Conservation (phyloP, 2,329 filamentous ascomycete species). For the Penicillium frequentans region DNA sequence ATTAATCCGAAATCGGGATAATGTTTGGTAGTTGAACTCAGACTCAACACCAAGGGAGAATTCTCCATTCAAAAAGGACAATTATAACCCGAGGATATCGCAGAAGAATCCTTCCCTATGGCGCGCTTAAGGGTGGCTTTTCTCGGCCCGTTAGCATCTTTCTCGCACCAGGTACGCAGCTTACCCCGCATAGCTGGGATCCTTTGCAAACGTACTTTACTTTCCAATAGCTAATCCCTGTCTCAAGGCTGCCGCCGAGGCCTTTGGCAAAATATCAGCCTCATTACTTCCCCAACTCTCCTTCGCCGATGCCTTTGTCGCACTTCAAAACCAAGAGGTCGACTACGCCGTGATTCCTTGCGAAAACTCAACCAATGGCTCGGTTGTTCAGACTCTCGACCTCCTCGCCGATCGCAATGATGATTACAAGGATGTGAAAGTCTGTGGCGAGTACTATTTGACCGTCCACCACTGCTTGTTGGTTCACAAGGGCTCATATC, state of each 20-base stretch:
- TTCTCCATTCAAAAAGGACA: background rate
- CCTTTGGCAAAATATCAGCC: conserved; percentile 42
- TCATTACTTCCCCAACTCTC: conserved; percentile 36
- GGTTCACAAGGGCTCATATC: conserved; percentile 40
- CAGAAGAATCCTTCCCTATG: background rate
- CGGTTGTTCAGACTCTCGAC: conserved; percentile 86
- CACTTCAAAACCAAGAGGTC: conserved; percentile 66
- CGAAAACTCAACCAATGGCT: conserved; percentile 94
- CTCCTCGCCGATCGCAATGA: conserved; percentile 74
- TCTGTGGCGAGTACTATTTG: conserved; percentile 83
- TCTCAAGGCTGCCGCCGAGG: conserved; percentile 54
- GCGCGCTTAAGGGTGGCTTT: conserved; percentile 48
- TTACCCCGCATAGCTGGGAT: conserved; percentile 10
- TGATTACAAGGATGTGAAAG: conserved; percentile 66
- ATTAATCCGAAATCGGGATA: background rate
- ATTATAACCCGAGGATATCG: background rate
- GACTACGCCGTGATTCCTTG: conserved; percentile 84
- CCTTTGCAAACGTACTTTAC: background rate
- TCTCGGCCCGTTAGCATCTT: conserved; percentile 64
- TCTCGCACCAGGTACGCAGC: conserved; percentile 64
- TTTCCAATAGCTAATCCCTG: conserved; percentile 3
- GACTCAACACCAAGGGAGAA: background rate
- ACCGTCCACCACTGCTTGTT: conserved; percentile 86
- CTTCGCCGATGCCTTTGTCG: conserved; percentile 70
- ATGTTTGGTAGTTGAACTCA: background rate